Percentiles rank a stretch among this genome's conserved stretches.
These are phyloP conservation scores for Ogataea pini DNA, from an alignment of 805 yeast genomes.

Conservation along the genomic window DNA sequence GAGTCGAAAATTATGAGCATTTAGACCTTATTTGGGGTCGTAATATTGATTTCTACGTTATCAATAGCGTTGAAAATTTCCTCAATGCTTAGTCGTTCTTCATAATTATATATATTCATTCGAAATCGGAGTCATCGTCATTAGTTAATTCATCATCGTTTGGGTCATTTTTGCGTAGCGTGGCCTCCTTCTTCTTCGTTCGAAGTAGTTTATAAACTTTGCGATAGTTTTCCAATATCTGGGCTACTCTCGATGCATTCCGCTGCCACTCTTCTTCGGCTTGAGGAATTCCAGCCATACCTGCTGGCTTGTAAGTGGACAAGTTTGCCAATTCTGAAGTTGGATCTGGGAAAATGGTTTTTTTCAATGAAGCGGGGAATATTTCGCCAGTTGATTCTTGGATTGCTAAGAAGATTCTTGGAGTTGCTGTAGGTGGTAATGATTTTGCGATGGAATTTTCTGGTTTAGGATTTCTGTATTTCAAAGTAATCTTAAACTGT, in stretches of 20 bases:
- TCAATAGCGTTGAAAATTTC: slow-evolving; percentile 41
- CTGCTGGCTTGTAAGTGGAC: slow-evolving; percentile 6
- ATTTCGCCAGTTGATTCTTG: neutral
- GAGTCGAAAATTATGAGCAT: slow-evolving; percentile 78
- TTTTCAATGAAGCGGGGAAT: slow-evolving; percentile 6
- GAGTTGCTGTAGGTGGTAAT: neutral
- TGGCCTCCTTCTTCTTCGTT: slow-evolving; percentile 13
- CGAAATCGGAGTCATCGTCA: slow-evolving; percentile 5
- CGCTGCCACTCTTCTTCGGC: slow-evolving; percentile 14
- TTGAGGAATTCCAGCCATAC: neutral
- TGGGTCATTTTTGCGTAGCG: neutral
- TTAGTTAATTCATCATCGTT: slow-evolving; percentile 4
- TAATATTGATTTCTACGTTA: slow-evolving; percentile 52
- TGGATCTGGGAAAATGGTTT: slow-evolving; percentile 7
- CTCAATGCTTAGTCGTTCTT: slow-evolving; percentile 11
- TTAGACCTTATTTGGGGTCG: slow-evolving; percentile 93
- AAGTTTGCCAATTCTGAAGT: slow-evolving; percentile 1
- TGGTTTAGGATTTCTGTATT: neutral
- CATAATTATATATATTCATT: neutral
- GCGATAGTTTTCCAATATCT: slow-evolving; percentile 18
- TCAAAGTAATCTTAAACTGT: slow-evolving; percentile 6
- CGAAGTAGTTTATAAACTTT: slow-evolving; percentile 14
- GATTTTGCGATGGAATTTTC: neutral
- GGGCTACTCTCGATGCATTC: slow-evolving; percentile 13
- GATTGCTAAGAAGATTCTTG: slow-evolving; percentile 3